Percentiles rank a stretch among this genome's conserved stretches.
These are phyloP conservation scores for Metschnikowia rubicola DNA, from an alignment of 805 yeast genomes.

Conservation along the genomic window DNA sequence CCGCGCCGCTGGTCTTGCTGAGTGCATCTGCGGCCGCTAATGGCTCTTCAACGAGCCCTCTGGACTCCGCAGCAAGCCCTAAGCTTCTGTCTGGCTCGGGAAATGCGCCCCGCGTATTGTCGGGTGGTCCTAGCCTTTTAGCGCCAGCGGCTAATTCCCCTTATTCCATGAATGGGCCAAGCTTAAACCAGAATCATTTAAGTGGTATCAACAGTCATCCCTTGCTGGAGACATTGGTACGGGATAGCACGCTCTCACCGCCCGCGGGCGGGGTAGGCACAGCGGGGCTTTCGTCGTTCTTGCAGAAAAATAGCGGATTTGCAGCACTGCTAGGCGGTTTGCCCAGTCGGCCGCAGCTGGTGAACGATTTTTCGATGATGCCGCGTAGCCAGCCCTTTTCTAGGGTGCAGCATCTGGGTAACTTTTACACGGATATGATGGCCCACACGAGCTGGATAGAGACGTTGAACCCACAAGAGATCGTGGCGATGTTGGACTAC, in stretches of 20 bases:
- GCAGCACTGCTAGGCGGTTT: slow-evolving; percentile 28
- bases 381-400: slow-evolving; percentile 9
- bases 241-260: slow-evolving; percentile 24
- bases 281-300: slow-evolving; percentile 22
- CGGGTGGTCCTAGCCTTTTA: slow-evolving; percentile 16
- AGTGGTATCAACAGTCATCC: slow-evolving; percentile 2
- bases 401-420: slow-evolving; percentile 3
- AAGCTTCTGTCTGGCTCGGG: background rate
- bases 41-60: background rate
- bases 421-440: slow-evolving; percentile 42
- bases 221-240: slow-evolving; percentile 12
- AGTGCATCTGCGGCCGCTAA: background rate
- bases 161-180: slow-evolving; percentile 1
- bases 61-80: background rate
- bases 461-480: slow-evolving; percentile 47
- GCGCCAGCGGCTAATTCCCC: slow-evolving; percentile 17
- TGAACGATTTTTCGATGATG: slow-evolving; percentile 31
- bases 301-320: slow-evolving; percentile 23
- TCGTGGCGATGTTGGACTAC: slow-evolving; percentile 51
- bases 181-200: background rate
- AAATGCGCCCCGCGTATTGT: slow-evolving; percentile 4
- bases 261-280: slow-evolving; percentile 8
- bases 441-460: slow-evolving; percentile 36
- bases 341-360: slow-evolving; percentile 43
- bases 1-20: background rate